Base-by-base conservation (phyloP, 106 monocot genomes). In the Posidonia australis region DNA sequence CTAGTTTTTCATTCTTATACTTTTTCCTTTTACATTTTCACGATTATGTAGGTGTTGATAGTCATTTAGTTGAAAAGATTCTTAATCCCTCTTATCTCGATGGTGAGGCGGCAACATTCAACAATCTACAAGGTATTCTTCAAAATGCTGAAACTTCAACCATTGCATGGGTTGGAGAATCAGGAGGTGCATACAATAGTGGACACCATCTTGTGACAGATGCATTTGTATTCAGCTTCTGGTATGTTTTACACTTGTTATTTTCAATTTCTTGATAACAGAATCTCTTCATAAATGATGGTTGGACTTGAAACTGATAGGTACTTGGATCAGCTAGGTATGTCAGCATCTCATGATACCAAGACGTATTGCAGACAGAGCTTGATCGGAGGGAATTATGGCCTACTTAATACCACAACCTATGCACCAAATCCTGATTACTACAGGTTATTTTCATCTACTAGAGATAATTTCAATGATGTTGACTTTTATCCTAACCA, bases 141-240 rank as follows among this genome's bases (percentile, higher is more conserved):
- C 76, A 59, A 47, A 78, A 61, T 26, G 49, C 74, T 9, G 84
- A 78, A 16, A 76, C 68, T 42, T 64, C 75, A 23, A 44, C 72
- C 3, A 75, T 67, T 48, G 81, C 91, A 44, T 92, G 91, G 91
- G 91, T 92, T 28, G 91, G 91, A 13, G 91, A 92, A 54, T 76
- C 91, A 2, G 91, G 91, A 63, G 91, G 91, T 10, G 91, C 91
- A 36, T 92, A 92, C 76, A 92, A 92, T 26, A 87, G 91, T 45
- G 91, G 91, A 3, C 84, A 66, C 22, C 72, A 82, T 69, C 92
- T 81, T 60, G 82, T 92, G 32, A 87, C 78, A 3, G 74, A 92
- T 76, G 66, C 92, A 72, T 92, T 92, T 76, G 80, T 87, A 13
- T 92, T 77, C 65, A 92, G 92, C 64, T 92, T 92, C 72, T 89